Conservation (phyloP, 345 rosid species). For the Kandelia obovata region DNA sequence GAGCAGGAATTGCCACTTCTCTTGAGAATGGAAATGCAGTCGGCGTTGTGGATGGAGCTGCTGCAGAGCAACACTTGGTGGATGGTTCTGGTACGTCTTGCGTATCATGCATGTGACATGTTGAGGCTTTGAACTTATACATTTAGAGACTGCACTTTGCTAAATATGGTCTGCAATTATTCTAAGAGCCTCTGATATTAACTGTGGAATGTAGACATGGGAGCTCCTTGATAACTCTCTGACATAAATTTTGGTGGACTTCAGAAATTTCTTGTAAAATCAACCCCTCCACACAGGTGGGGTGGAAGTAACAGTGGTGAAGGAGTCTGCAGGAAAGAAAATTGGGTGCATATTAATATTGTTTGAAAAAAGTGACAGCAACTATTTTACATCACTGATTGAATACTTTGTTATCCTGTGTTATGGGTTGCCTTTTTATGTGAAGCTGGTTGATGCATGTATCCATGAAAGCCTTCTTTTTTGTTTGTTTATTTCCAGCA, state of each 20-base stretch:
- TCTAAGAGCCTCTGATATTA: background rate
- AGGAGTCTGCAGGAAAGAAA: background rate
- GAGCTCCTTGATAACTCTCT: background rate
- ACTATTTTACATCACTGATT: background rate
- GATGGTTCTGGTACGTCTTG: slow-evolving; percentile 60
- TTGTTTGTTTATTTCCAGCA: slow-evolving; percentile 34
- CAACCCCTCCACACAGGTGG: too few species aligned
- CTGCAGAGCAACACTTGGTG: slow-evolving; percentile 36
- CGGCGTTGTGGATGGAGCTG: slow-evolving; percentile 36
- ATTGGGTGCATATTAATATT: background rate
- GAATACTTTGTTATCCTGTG: background rate
- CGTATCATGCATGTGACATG: background rate
- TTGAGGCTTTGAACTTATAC: background rate
- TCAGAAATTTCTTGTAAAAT: too few species aligned
- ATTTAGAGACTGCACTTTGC: background rate
- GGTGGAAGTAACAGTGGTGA: too few species aligned
- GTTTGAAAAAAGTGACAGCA: background rate
- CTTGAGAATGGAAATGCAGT: slow-evolving; percentile 61
- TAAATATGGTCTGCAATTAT: background rate
- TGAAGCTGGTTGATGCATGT: background rate
- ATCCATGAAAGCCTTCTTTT: background rate
- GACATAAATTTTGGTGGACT: background rate
- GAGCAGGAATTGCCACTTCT: slow-evolving; percentile 26
- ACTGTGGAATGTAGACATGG: background rate
- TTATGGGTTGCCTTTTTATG: too few species aligned